phyloP scores from a whole-genome alignment of 495 filamentous ascomycete genomes.

The Talaromyces borbonicus region DNA sequence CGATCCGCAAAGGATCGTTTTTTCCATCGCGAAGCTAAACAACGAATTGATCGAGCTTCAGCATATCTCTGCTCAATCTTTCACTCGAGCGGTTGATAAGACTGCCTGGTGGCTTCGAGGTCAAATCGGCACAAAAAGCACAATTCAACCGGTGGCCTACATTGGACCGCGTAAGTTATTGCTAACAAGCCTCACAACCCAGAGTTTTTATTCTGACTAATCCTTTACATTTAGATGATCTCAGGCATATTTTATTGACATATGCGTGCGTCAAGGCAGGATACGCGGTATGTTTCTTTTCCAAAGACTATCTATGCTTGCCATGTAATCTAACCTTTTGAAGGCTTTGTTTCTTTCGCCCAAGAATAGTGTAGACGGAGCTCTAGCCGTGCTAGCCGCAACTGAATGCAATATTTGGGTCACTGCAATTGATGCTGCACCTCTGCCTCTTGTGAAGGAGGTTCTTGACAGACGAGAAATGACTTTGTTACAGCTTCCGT shows the following conservation, averaged over 20 bases:
- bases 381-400: constrained; percentile 23
- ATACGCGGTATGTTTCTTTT: neutral
- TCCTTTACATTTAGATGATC: neutral
- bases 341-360: constrained; percentile 26
- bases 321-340: neutral
- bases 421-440: neutral
- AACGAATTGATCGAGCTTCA: neutral
- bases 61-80: neutral
- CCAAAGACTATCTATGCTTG: neutral
- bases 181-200: neutral
- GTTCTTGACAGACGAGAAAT: neutral
- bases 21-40: neutral
- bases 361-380: constrained; percentile 28
- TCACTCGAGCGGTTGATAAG: constrained; percentile 2
- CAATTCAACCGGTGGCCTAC: constrained; percentile 2
- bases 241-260: constrained; percentile 1
- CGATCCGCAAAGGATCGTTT: neutral
- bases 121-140: neutral
- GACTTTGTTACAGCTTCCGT: neutral
- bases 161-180: constrained; percentile 4
- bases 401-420: constrained; percentile 21
- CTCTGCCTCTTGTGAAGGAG: neutral
- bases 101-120: constrained; percentile 2
- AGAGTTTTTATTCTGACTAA: neutral
- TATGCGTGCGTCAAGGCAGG: constrained; percentile 4